These are phyloP conservation scores for Hyaloscypha hepaticicola DNA, from an alignment of 495 filamentous ascomycete genomes.

Conservation along the genomic window DNA sequence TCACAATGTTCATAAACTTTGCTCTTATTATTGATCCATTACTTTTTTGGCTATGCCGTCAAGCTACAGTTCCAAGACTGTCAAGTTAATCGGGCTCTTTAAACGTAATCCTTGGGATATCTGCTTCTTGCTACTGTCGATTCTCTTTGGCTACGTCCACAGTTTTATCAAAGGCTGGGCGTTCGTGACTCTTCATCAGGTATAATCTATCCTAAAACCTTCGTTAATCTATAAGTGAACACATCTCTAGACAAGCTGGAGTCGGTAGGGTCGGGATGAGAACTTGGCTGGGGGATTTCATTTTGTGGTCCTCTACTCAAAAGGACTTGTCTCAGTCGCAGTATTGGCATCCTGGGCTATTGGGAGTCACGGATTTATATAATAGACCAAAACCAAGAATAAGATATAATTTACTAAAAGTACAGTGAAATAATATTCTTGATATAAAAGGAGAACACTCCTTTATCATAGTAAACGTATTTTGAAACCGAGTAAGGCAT, in stretches of 20 bases:
- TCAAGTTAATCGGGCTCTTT: conserved; percentile 60
- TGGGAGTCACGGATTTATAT: too few relatives aligned
- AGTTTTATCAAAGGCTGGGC: conserved; percentile 60
- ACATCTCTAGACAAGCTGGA: background rate
- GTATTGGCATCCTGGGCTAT: background rate
- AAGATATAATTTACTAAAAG: background rate
- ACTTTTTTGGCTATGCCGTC: background rate
- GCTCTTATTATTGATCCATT: background rate
- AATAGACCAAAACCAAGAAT: background rate
- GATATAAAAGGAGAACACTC: background rate
- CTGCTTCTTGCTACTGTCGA: conserved; percentile 51
- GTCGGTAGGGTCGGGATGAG: background rate
- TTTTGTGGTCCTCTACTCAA: background rate
- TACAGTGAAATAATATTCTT: background rate
- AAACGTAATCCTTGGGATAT: conserved; percentile 56
- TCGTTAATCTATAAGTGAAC: background rate
- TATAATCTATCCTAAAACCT: conserved; percentile 13
- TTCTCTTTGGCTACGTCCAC: conserved; percentile 49
- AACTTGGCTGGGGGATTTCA: background rate
- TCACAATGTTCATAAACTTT: conserved; percentile 4
- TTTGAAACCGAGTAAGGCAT: too few relatives aligned
- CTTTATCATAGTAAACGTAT: background rate
- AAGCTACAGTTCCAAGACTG: conserved; percentile 44
- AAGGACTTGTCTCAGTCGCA: background rate
- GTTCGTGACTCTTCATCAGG: conserved; percentile 45